These are phyloP conservation scores for Boletus mariae DNA, from an alignment of 1,284 basidiomycete genomes.

Conservation along the genomic window DNA sequence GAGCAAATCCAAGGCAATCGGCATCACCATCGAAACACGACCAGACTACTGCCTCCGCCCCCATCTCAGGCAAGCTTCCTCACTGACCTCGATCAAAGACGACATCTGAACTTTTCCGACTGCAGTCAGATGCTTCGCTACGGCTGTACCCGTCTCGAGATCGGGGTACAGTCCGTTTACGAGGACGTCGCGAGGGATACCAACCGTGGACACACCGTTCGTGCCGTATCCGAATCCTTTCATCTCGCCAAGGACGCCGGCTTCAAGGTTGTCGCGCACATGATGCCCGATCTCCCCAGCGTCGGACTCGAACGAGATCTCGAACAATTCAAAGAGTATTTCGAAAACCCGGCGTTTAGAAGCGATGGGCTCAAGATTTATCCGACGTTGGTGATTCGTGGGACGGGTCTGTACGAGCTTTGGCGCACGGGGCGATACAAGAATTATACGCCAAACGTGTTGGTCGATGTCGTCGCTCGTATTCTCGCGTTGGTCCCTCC, in stretches of 20 bases:
- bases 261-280: conserved; percentile 98
- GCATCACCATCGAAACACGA: conserved; percentile 98
- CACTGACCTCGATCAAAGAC: background rate
- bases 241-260: conserved; percentile 98
- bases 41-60: conserved; percentile 98
- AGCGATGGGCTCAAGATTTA: conserved; percentile 99
- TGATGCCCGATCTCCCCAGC: conserved; percentile 98
- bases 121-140: conserved; percentile 96
- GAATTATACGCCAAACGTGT: conserved; percentile 97
- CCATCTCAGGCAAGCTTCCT: conserved; percentile 69
- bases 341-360: conserved; percentile 97
- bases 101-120: background rate
- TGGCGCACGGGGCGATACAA: conserved; percentile 98
- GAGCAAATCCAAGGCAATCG: conserved; percentile 97
- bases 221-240: conserved; percentile 96
- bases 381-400: conserved; percentile 96
- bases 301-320: conserved; percentile 96
- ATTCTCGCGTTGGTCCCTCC: conserved; percentile 97
- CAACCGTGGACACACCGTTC: conserved; percentile 97
- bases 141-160: conserved; percentile 96
- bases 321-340: conserved; percentile 98
- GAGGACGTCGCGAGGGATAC: conserved; percentile 99
- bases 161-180: conserved; percentile 98
- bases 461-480: conserved; percentile 95
- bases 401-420: conserved; percentile 95